Evolutionary conservation across 83 land plant genomes (phyloP).

Genomic region (Picea abies): DNA sequence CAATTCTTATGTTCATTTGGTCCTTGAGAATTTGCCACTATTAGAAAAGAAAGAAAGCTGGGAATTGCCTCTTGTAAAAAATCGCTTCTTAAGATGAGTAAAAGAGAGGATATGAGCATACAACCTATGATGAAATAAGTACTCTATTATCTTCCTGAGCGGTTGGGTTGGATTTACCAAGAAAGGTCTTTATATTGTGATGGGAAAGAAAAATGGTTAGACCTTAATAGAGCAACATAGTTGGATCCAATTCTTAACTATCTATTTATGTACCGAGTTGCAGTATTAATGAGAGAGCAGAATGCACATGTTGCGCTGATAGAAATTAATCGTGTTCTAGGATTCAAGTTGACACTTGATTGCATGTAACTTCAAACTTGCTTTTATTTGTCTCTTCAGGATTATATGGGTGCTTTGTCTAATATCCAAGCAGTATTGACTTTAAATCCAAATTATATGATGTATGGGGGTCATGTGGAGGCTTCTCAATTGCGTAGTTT

Average conservation of each 20-base stretch:
- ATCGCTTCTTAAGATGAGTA: not conserved
- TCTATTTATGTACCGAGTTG: slow-evolving; percentile 88
- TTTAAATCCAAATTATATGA: slow-evolving; percentile 71
- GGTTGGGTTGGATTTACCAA: slow-evolving; percentile 85
- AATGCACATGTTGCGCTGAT: slow-evolving; percentile 62
- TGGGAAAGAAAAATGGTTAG: slow-evolving; percentile 59
- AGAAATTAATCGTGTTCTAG: slow-evolving; percentile 82
- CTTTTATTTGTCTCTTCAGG: slow-evolving; percentile 77
- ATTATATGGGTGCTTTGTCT: slow-evolving; percentile 65
- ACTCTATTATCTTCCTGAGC: slow-evolving; percentile 51
- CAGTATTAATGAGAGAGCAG: slow-evolving; percentile 74
- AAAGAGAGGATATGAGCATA: slow-evolving; percentile 41
- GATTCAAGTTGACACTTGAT: slow-evolving; percentile 82
- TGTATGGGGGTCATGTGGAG: slow-evolving; percentile 77
- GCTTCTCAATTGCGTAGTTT: slow-evolving; percentile 73
- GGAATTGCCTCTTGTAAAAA: too few species aligned
- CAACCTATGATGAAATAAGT: slow-evolving; percentile 32
- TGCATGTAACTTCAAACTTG: slow-evolving; percentile 82
- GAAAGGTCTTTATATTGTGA: slow-evolving; percentile 83
- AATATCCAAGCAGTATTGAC: slow-evolving; percentile 90
- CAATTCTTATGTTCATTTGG: too few species aligned
- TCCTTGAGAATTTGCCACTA: too few species aligned
- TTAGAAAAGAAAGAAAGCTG: too few species aligned
- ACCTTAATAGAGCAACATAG: slow-evolving; percentile 81
- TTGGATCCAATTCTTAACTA: slow-evolving; percentile 83